Evolutionary conservation across 805 yeast species (phyloP).

Genomic region (Yarrowia hollandica): DNA sequence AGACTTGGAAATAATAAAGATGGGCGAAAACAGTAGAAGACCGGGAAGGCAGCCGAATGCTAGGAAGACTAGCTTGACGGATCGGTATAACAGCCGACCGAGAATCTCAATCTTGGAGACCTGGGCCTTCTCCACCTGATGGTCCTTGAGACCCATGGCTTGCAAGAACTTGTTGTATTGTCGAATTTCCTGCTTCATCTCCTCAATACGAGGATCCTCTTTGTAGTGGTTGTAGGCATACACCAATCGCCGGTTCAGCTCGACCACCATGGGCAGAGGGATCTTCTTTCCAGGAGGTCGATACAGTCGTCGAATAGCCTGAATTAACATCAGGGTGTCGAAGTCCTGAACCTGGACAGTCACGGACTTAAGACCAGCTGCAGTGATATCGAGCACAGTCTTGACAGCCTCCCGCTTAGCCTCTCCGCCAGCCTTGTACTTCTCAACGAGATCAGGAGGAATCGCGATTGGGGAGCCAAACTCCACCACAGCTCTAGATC

Average conservation of each 20-base stretch:
- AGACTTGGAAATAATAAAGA: constrained; percentile 72
- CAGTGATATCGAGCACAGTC: constrained; percentile 65
- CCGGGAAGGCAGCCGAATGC: constrained; percentile 81
- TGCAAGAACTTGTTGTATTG: constrained; percentile 66
- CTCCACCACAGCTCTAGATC: constrained; percentile 93
- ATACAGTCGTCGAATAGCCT: constrained; percentile 88
- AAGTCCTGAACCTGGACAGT: constrained; percentile 87
- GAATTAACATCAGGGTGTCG: constrained; percentile 85
- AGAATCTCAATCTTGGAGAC: constrained; percentile 54
- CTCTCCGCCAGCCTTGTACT: constrained; percentile 60
- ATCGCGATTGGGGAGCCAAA: constrained; percentile 87
- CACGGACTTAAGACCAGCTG: constrained; percentile 75
- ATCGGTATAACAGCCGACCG: constrained; percentile 50
- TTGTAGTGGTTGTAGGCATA: constrained; percentile 75
- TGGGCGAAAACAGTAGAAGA: constrained; percentile 81
- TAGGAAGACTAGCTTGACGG: constrained; percentile 56
- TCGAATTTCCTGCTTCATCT: constrained; percentile 61
- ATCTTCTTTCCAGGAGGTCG: constrained; percentile 68
- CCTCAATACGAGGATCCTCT: constrained; percentile 65
- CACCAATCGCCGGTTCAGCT: constrained; percentile 84
- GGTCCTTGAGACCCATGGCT: constrained; percentile 66
- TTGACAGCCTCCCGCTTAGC: constrained; percentile 73
- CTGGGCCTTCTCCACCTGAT: constrained; percentile 65
- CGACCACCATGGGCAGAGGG: constrained; percentile 82
- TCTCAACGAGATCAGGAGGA: constrained; percentile 57